Percentiles rank a stretch among this genome's conserved stretches.
Evolutionary conservation across 1,284 basidiomycete genomes (phyloP).

Genomic region (Heterobasidion parviporum): DNA sequence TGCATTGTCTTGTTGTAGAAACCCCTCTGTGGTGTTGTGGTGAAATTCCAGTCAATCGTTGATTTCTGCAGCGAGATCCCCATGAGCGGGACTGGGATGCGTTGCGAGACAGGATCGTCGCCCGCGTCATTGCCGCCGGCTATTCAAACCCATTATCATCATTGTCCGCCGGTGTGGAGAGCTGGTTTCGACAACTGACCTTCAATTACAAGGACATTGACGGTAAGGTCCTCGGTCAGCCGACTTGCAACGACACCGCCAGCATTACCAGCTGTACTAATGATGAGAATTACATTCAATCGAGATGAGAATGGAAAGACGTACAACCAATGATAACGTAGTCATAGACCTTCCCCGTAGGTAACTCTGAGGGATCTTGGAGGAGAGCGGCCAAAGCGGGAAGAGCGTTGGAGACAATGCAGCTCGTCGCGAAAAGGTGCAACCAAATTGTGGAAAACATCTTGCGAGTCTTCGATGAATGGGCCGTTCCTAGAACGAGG

Average conservation of each 20-base stretch:
- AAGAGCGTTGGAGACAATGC: neutral
- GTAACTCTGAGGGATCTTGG: neutral
- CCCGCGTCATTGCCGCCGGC: neutral
- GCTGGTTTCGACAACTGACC: neutral
- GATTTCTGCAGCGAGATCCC: neutral
- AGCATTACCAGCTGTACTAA: neutral
- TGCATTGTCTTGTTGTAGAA: conserved; percentile 10
- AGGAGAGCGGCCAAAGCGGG: neutral
- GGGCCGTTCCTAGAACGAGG: too few species aligned
- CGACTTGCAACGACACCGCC: neutral
- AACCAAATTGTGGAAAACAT: too few species aligned
- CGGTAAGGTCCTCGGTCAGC: neutral
- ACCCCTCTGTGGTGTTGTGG: conserved; percentile 13
- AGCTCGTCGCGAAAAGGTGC: too few species aligned
- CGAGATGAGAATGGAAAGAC: neutral
- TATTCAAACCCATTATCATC: neutral
- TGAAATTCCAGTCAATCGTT: conserved; percentile 16
- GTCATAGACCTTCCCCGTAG: neutral
- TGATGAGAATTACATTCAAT: neutral
- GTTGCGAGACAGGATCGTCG: neutral
- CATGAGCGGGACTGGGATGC: neutral
- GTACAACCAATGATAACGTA: neutral
- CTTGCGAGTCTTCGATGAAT: too few species aligned
- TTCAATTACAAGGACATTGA: neutral
- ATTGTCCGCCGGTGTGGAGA: neutral